These are phyloP conservation scores for Boletellus ananiceps DNA, from an alignment of 768 basidiomycete species.

Conservation along the genomic window DNA sequence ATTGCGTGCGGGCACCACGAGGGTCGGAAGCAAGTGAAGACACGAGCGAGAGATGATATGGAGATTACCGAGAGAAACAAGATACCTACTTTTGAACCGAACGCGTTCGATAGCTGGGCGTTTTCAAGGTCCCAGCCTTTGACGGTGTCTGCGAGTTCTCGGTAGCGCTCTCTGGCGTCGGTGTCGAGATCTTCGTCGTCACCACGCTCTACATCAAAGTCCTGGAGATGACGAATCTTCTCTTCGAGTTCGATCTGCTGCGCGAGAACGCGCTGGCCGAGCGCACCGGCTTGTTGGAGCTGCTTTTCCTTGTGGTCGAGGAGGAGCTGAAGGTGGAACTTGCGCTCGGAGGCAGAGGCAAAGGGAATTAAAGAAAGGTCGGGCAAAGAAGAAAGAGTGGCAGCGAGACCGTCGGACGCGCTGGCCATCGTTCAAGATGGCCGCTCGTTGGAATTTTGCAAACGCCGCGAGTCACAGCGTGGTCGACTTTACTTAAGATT, in stretches of 20 bases:
- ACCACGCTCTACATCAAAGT: conserved; percentile 57
- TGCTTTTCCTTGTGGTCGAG: conserved; percentile 91
- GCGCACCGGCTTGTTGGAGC: conserved; percentile 83
- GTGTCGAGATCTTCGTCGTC: conserved; percentile 62
- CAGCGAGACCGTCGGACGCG: conserved; percentile 34
- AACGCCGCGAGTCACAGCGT: not conserved
- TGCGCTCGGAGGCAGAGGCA: conserved; percentile 55
- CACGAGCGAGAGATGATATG: conserved; percentile 8
- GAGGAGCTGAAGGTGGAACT: conserved; percentile 59
- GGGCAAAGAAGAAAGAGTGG: conserved; percentile 34
- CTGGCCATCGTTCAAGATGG: conserved; percentile 36
- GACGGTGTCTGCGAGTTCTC: conserved; percentile 72
- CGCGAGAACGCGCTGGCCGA: conserved; percentile 89
- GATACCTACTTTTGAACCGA: conserved; percentile 57
- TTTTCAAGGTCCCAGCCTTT: conserved; percentile 78
- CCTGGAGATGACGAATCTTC: conserved; percentile 78
- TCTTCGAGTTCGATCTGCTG: conserved; percentile 94
- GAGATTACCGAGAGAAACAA: not conserved
- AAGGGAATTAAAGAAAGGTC: conserved; percentile 40
- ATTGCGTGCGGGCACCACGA: conserved; percentile 13
- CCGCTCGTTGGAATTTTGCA: conserved; percentile 12
- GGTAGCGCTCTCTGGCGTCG: conserved; percentile 68
- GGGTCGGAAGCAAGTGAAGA: conserved; percentile 11
- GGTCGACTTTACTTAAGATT: conserved; percentile 1
- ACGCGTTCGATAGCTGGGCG: conserved; percentile 63